Evolutionary conservation across 805 yeast species (phyloP), one percentile per base, ranked within the genome.

Genomic region (Grigorovia humatica): DNA sequence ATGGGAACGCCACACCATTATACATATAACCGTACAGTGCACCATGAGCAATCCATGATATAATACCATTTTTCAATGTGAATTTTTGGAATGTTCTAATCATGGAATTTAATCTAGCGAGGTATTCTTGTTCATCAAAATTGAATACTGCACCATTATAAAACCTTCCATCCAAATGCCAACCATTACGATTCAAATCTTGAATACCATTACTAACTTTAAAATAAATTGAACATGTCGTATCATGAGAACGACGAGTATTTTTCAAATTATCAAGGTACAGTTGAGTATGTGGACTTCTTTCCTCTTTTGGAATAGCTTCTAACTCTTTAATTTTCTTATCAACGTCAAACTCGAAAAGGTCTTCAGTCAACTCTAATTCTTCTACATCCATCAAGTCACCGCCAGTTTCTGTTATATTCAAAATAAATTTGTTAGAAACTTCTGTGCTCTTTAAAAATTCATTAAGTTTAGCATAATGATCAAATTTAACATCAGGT

Each of bases 11-110:
- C 51, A 77, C 56, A 0, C 87, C 86, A 59, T 80, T 80, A 78
- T 85, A 80, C 56, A 78, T 70, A 78, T 85, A 81, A 9, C 83
- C 80, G 40, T 81, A 70, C 56, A 82, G 68, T 1, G 84, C 69
- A 1, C 88, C 88, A 60, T 82, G 86, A 1, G 84, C 83, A 8
- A 81, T 68, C 85, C 84, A 81, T 5, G 84, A 72, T 9, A 71
- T 65, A 9, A 80, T 55, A 2, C 79, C 79, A 46, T 72, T 65
- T 2, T 73, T 66, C 32, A 68, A 61, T 30, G 79, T 61, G 55
- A 81, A 79, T 48, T 75, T 67, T 41, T 79, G 68, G 72, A 79
- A 80, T 2, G 78, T 78, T 50, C 81, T 69, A 7, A 78, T 63
- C 49, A 79, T 54, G n/a, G 80, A 69, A 57, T 79, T 82, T 13